Percentiles rank a stretch among this genome's conserved stretches.
These are phyloP conservation scores for Pyrenopolyporus hunteri DNA, from an alignment of 495 filamentous ascomycete genomes.

Conservation along the genomic window DNA sequence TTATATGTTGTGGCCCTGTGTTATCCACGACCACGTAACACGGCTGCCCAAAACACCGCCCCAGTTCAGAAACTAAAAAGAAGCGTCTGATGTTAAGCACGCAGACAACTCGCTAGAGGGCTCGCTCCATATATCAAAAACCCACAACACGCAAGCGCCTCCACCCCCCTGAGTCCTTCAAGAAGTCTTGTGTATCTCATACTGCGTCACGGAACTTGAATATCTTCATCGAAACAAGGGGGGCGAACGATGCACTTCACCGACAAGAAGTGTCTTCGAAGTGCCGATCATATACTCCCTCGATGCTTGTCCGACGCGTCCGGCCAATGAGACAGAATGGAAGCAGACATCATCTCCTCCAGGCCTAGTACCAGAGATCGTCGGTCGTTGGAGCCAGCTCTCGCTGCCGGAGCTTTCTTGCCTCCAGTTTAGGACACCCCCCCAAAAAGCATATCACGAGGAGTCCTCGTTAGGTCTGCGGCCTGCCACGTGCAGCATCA, in stretches of 20 bases:
- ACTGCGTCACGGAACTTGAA: constrained; percentile 17
- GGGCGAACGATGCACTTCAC: constrained; percentile 26
- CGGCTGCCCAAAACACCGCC: constrained; percentile 9
- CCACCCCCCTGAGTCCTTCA: constrained; percentile 11
- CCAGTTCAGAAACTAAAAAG: constrained; percentile 1
- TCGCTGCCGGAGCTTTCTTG: constrained; percentile 33
- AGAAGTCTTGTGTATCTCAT: constrained; percentile 18
- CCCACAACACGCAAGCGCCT: constrained; percentile 12
- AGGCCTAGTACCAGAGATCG: constrained; percentile 33
- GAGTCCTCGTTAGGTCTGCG: constrained; percentile 24
- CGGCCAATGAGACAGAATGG: constrained; percentile 22
- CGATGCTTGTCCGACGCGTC: constrained; percentile 25
- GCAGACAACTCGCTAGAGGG: constrained; percentile 4
- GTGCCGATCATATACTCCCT: constrained; percentile 33
- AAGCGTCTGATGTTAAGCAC: constrained; percentile 6
- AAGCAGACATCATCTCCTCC: constrained; percentile 24
- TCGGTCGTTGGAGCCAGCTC: constrained; percentile 33
- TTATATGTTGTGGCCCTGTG: constrained; percentile 28
- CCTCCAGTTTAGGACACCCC: constrained; percentile 27
- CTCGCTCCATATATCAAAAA: constrained; percentile 21
- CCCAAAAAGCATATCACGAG: constrained; percentile 36
- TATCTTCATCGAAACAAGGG: constrained; percentile 18
- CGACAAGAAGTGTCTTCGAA: constrained; percentile 31
- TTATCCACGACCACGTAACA: constrained; percentile 33
- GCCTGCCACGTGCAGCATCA: constrained; percentile 34